These are phyloP conservation scores for Leishmania tarentolae DNA, from an alignment of 208 protist genomes.

Conservation along the genomic window DNA sequence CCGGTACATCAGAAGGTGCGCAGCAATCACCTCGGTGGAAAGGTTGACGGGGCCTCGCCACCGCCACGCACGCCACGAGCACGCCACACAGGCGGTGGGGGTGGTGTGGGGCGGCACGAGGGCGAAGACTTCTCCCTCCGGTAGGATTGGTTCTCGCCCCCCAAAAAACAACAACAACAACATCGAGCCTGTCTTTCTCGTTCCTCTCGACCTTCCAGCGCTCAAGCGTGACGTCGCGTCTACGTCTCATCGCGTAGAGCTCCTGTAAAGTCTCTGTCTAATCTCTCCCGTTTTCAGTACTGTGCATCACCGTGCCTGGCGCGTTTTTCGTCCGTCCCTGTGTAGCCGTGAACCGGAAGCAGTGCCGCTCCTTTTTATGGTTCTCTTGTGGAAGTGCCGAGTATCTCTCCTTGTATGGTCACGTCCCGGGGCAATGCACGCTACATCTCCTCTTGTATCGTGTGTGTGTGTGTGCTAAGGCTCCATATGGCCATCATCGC, in stretches of 20 bases:
- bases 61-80: conserved; percentile 10
- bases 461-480: neutral
- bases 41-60: neutral
- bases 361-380: neutral
- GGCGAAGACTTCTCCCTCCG: conserved; percentile 20
- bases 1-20: neutral
- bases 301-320: neutral
- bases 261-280: neutral
- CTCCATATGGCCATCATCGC: neutral
- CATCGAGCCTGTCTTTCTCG: neutral
- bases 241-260: neutral
- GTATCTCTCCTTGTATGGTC: neutral
- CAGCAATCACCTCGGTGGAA: neutral
- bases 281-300: neutral
- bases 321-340: neutral
- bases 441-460: neutral
- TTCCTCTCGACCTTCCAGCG: neutral
- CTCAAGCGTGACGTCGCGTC: neutral
- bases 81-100: neutral
- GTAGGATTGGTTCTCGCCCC: neutral
- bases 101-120: neutral
- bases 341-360: neutral
- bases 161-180: neutral
- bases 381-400: neutral
- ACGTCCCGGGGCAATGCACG: neutral